phyloP scores from a whole-genome alignment of 768 basidiomycete genomes.

The Termitomyces sp. region DNA sequence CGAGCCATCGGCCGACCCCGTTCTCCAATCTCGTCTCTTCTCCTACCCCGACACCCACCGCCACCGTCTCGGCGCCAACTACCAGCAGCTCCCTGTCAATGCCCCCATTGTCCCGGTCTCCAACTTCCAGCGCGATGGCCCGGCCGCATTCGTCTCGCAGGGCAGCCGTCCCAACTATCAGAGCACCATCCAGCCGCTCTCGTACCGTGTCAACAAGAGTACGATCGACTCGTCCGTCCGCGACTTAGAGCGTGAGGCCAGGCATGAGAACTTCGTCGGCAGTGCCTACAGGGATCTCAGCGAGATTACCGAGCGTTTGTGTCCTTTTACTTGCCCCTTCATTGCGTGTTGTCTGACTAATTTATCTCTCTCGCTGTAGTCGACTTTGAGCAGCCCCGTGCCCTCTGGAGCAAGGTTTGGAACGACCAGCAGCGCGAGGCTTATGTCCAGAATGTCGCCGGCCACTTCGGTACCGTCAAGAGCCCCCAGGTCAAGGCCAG shows the following conservation, averaged over 20 bases:
- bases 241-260: constrained; percentile 34
- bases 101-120: constrained; percentile 65
- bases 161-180: constrained; percentile 87
- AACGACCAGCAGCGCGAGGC: constrained; percentile 54
- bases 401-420: constrained; percentile 66
- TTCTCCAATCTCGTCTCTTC: constrained; percentile 92
- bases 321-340: constrained; percentile 8
- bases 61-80: constrained; percentile 77
- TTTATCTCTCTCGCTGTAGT: constrained; percentile 39
- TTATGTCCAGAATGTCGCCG: constrained; percentile 65
- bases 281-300: constrained; percentile 64
- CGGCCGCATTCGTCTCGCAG: constrained; percentile 67
- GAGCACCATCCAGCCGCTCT: constrained; percentile 69
- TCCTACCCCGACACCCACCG: constrained; percentile 91
- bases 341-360: neutral
- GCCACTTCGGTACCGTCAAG: constrained; percentile 61
- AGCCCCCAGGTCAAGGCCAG: constrained; percentile 53
- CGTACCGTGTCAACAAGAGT: constrained; percentile 49
- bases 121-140: constrained; percentile 93
- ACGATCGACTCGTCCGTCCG: constrained; percentile 38
- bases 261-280: constrained; percentile 77
- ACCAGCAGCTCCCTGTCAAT: constrained; percentile 88
- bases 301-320: constrained; percentile 77
- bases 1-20: constrained; percentile 88
- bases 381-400: constrained; percentile 83